A percentile compares a stretch with the other conserved stretches of the same genome.
phyloP scores from a whole-genome alignment of 306 rosid genomes.

The Arachis stenosperma region DNA sequence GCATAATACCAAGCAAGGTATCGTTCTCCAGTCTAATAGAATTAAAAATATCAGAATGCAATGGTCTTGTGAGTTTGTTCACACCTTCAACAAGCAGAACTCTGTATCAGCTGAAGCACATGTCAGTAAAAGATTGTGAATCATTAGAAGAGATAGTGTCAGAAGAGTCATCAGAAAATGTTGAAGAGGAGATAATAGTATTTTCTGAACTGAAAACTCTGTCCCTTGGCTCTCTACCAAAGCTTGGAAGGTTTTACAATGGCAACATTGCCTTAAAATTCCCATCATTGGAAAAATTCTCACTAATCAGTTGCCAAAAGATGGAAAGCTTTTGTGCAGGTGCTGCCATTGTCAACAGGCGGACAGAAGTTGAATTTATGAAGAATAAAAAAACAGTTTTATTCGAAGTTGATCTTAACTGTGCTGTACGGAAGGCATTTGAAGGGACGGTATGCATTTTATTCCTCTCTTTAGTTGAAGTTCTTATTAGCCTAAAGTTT shows the following conservation, averaged over 20 bases:
- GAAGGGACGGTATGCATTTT: too few species aligned
- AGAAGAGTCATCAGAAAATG: background rate
- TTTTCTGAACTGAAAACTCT: too few species aligned
- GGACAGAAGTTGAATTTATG: background rate
- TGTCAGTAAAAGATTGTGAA: background rate
- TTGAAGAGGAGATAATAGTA: too few species aligned
- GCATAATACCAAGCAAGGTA: background rate
- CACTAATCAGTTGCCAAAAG: background rate
- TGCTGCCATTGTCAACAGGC: background rate
- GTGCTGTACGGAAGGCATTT: too few species aligned
- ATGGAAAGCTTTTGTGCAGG: constrained; percentile 9
- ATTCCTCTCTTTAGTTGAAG: too few species aligned
- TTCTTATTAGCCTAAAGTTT: too few species aligned
- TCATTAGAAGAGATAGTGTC: background rate
- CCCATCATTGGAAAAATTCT: background rate
- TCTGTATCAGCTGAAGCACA: background rate
- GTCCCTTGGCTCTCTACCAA: background rate
- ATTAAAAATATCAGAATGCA: background rate
- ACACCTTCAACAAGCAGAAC: background rate
- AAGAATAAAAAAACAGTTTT: too few species aligned
- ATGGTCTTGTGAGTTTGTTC: background rate
- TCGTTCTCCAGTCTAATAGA: background rate
- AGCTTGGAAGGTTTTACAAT: background rate
- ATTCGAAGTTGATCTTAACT: too few species aligned
- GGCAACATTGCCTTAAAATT: constrained; percentile 4